A percentile compares a stretch with the other conserved stretches of the same genome.
These are phyloP conservation scores for Aspergillus intermedius DNA, from an alignment of 2,329 filamentous ascomycete species.

Conservation along the genomic window DNA sequence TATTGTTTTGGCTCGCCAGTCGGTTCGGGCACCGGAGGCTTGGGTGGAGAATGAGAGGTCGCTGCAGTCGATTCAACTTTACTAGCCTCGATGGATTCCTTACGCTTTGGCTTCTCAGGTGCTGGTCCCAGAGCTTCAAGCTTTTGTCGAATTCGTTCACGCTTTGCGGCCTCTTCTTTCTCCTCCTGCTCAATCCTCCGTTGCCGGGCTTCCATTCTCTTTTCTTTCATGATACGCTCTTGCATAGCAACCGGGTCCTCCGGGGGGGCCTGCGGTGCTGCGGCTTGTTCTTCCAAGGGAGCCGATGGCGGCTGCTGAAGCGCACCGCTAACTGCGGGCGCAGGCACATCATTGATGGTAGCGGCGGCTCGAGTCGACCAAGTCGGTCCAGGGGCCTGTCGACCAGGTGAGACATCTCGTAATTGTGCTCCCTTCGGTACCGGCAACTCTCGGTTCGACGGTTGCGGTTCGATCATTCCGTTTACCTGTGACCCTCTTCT, in stretches of 20 bases:
- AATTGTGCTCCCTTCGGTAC: slow-evolving; percentile 16
- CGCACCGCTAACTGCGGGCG: slow-evolving; percentile 13
- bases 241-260: slow-evolving; percentile 48
- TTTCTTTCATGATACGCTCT: slow-evolving; percentile 56
- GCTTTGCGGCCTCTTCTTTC: slow-evolving; percentile 51
- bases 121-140: slow-evolving; percentile 48
- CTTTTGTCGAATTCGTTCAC: slow-evolving; percentile 53
- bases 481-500: slow-evolving; percentile 35
- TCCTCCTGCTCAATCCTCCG: slow-evolving; percentile 49
- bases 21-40: slow-evolving; percentile 52
- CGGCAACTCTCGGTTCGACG: slow-evolving; percentile 20
- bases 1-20: slow-evolving; percentile 54
- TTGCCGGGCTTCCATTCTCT: slow-evolving; percentile 51
- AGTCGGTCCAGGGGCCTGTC: slow-evolving; percentile 19
- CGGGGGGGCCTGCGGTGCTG: slow-evolving; percentile 15
- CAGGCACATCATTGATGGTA: slow-evolving; percentile 23
- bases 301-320: slow-evolving; percentile 12
- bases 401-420: slow-evolving; percentile 20
- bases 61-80: slow-evolving; percentile 22
- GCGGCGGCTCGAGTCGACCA: slow-evolving; percentile 24
- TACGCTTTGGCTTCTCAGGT: slow-evolving; percentile 29
- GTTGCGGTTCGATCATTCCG: slow-evolving; percentile 28
- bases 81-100: slow-evolving; percentile 21
- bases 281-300: slow-evolving; percentile 13
- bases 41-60: slow-evolving; percentile 48